Evolutionary conservation across 257 asterid species (phyloP), one percentile per base, ranked within the genome.

Genomic region (Gentiana macrophylla): DNA sequence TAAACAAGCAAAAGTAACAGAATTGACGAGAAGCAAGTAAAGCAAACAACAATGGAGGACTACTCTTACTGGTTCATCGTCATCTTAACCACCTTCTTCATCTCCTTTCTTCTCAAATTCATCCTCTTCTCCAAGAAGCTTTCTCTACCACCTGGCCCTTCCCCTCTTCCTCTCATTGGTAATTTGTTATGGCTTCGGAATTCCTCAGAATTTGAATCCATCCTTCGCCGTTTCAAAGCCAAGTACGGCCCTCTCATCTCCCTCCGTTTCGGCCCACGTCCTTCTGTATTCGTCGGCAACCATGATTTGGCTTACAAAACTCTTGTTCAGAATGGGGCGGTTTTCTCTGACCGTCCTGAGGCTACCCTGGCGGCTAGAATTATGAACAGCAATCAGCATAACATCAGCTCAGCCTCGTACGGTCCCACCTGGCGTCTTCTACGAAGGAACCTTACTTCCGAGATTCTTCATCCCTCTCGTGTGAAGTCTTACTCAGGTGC

Each of bases 341-440:
- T 70, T 51, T 70, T 69, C 73, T 66, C 79, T 49, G 72, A 74
- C 62, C 79, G 79, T 4, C 76, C 79, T 0, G 51, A 24, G 35
- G 33, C 72, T 34, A 44, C 34, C 34, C 60, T 66, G 3, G 53
- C 68, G 11, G 9, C 55, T 49, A 62, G 6, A n/a, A 34, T 72
- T 52, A 12, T 67, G 48, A 37, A 54, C 35, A 52, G 74, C 55
- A 64, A 72, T 61, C 74, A 69, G 44, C 61, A 43, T 4, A 62
- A 54, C 38, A 66, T 70, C 50, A 74, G 73, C 68, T 53, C 73
- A 33, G 67, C 70, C 8, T 4, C 53, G 10, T 72, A 72, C 12
- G 78, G 70, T 10, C 57, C 70, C 32, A 74, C 61, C 55, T 74
- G 79, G 79, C 64, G 93, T 60, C 59, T 72, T n/a, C 78, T 72